A percentile compares a stretch with the other conserved stretches of the same genome.
Evolutionary conservation across 2,329 filamentous ascomycete species (phyloP).

Genomic region (Zymoseptoria ardabiliae): DNA sequence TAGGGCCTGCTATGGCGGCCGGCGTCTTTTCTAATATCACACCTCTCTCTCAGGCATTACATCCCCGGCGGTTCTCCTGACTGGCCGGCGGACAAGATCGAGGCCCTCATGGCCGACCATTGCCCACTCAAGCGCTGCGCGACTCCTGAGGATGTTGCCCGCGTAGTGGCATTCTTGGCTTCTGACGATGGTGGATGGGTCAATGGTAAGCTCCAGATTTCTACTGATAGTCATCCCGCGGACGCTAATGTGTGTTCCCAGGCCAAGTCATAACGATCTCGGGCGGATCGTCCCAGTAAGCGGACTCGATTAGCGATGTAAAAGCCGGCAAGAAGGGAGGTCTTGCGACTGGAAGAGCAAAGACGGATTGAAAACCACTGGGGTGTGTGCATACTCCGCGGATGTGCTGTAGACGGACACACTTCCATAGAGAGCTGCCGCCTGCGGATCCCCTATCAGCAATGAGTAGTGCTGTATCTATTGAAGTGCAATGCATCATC

Average conservation of each 20-base stretch:
- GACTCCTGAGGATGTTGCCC: slow-evolving; percentile 38
- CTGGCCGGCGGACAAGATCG: slow-evolving; percentile 44
- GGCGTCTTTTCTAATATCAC: no score
- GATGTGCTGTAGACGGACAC: neutral
- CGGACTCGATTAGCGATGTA: neutral
- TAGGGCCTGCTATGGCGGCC: no score
- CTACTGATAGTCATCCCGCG: neutral
- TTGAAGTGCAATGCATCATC: no score
- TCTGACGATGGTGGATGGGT: slow-evolving; percentile 35
- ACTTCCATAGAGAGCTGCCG: neutral
- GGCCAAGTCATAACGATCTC: slow-evolving; percentile 39
- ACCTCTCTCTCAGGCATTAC: slow-evolving; percentile 38
- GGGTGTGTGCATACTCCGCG: neutral
- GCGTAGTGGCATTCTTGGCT: slow-evolving; percentile 34
- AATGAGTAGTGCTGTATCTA: no score
- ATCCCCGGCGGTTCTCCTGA: slow-evolving; percentile 44
- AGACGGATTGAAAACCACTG: neutral
- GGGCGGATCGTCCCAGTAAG: slow-evolving; percentile 34
- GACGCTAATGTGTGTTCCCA: slow-evolving; percentile 15
- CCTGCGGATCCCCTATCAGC: neutral
- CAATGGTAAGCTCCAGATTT: slow-evolving; percentile 25
- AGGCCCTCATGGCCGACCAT: slow-evolving; percentile 43
- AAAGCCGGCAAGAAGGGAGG: neutral
- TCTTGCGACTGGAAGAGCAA: neutral
- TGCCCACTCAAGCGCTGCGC: slow-evolving; percentile 45